Base-by-base conservation (phyloP, 73 alveolate genomes). In the Paramecium caudatum region DNA sequence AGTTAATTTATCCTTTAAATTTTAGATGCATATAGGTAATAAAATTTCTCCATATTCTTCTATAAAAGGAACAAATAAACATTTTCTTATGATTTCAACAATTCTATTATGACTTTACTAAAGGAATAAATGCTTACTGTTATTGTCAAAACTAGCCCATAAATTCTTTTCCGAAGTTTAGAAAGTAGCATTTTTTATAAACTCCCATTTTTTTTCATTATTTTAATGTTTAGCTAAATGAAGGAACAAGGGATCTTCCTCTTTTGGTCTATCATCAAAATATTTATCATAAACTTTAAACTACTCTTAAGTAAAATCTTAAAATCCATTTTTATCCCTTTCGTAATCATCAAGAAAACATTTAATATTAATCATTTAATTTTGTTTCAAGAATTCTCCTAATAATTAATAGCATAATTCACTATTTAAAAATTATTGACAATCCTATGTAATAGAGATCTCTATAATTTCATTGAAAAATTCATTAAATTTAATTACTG, bases 11-110 rank as follows among this genome's bases (percentile, higher is more conserved):
- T 74, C 88, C 30, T 74, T 74, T 74, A 74, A 25, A 74, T 74
- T 74, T 23, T 27, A 27, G 21, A 74, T 74, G n/a, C 88, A 74
- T 5, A 74, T 19, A 9, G 62, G 88, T n/a, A 74, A 41, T n/a
- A 74, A 0, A n/a, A 37, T 27, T 12, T 74, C 88, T 13, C 88
- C 88, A 43, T 74, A 74, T 39, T 74, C 88, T 74, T 74, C 88
- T 16, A 74, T 36, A 21, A 74, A 74, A 3, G 88, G 88, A 23
- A 74, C 43, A 17, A 74, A 74, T 12, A 74, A 74, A 0, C 17
- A 21, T 41, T 47, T 74, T 45, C 30, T 74, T 4, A 74, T 74
- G 2, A 74, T 41, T 6, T 74, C 88, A 9, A 74, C 88, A 9
- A 74, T 8, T 25, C 32, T 74, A 74, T 17, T 21, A 13, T 74